These are phyloP conservation scores for Myxozyma udenii DNA, from an alignment of 805 yeast species.

Conservation along the genomic window DNA sequence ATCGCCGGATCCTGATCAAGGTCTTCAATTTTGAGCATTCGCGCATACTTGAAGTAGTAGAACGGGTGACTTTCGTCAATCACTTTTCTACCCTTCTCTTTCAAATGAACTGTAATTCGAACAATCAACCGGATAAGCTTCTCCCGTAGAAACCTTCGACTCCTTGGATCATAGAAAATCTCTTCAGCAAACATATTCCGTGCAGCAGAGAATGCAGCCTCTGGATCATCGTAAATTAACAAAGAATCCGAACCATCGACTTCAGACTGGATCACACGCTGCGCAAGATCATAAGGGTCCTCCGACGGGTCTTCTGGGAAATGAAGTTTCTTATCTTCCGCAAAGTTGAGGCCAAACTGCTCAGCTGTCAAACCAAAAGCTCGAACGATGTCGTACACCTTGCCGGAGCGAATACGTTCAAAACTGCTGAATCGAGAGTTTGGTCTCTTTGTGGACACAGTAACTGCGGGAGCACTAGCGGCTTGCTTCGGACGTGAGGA, in stretches of 20 bases:
- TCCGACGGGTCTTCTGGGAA: slow-evolving; percentile 64
- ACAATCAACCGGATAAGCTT: slow-evolving; percentile 55
- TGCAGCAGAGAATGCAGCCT: slow-evolving; percentile 66
- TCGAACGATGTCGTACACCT: slow-evolving; percentile 33
- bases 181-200: slow-evolving; percentile 75
- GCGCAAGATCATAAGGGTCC: slow-evolving; percentile 60
- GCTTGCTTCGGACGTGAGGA: slow-evolving; percentile 23
- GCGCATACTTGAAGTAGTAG: slow-evolving; percentile 87
- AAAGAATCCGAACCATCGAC: slow-evolving; percentile 8
- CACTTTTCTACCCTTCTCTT: slow-evolving; percentile 76
- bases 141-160: slow-evolving; percentile 64
- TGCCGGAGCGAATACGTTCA: slow-evolving; percentile 36
- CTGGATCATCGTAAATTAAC: slow-evolving; percentile 32
- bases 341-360: slow-evolving; percentile 78
- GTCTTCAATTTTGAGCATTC: slow-evolving; percentile 73
- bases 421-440: slow-evolving; percentile 41
- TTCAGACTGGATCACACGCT: slow-evolving; percentile 32
- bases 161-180: slow-evolving; percentile 72
- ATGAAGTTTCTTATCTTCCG: slow-evolving; percentile 63
- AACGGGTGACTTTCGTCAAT: slow-evolving; percentile 79
- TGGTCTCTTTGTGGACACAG: slow-evolving; percentile 37
- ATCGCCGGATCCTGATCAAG: slow-evolving; percentile 73
- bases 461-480: slow-evolving; percentile 34
- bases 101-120: slow-evolving; percentile 65
- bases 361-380: slow-evolving; percentile 76